These are phyloP conservation scores for Thalassiosira pacifica DNA, from an alignment of 352 stramenopile species.

Conservation along the genomic window DNA sequence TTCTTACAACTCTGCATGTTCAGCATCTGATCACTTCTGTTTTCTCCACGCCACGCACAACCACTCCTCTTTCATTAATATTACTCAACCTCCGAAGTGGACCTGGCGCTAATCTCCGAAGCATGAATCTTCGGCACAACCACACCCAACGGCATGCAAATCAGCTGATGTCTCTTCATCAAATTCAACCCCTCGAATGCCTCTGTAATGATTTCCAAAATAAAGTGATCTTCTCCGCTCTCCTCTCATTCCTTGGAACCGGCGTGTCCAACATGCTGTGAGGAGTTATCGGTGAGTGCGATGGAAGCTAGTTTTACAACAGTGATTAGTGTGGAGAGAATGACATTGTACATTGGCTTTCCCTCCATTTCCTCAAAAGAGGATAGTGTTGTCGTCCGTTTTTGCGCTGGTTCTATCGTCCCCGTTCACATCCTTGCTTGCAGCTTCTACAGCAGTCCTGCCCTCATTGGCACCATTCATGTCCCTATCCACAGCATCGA, in stretches of 20 bases:
- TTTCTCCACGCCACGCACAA: too few relatives aligned
- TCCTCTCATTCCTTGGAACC: too few relatives aligned
- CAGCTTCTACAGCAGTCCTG: neutral
- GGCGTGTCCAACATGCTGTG: constrained; percentile 80
- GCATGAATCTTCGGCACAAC: constrained; percentile 86
- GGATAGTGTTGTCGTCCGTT: too few relatives aligned
- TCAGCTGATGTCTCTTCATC: constrained; percentile 86
- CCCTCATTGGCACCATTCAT: constrained; percentile 16
- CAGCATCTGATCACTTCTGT: too few relatives aligned
- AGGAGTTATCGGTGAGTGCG: constrained; percentile 74
- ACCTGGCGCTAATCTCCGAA: constrained; percentile 81
- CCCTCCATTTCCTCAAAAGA: constrained; percentile 26
- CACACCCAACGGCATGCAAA: constrained; percentile 86
- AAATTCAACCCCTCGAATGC: constrained; percentile 85
- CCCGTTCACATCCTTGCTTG: too few relatives aligned
- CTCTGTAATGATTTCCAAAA: constrained; percentile 79
- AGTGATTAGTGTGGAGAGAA: constrained; percentile 71
- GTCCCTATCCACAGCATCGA: constrained; percentile 37
- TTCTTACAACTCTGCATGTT: too few relatives aligned
- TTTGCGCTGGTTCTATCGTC: constrained; percentile 36
- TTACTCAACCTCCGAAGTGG: constrained; percentile 69
- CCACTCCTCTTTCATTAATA: too few relatives aligned
- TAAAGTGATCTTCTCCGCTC: constrained; percentile 85
- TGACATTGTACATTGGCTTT: constrained; percentile 85
- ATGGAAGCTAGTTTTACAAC: constrained; percentile 77